Evolutionary conservation across 2,329 filamentous ascomycete species (phyloP).

Genomic region (Aspergillus ibericus): DNA sequence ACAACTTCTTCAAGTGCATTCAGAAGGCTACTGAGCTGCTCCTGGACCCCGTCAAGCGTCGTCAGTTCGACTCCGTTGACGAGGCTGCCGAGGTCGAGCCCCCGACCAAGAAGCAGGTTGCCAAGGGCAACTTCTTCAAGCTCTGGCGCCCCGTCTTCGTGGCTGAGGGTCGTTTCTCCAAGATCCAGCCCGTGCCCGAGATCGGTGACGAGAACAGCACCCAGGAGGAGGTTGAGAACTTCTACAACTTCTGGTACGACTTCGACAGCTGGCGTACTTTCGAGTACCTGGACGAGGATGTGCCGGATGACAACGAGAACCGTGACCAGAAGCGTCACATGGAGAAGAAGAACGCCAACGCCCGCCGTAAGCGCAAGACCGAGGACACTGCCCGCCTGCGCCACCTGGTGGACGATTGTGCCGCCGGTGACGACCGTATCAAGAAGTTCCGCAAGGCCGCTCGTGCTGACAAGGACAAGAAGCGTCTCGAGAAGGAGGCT

Average conservation of each 20-base stretch:
- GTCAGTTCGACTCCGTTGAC: slow-evolving; percentile 96
- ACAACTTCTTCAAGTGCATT: slow-evolving; percentile 99
- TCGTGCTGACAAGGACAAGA: slow-evolving; percentile 94
- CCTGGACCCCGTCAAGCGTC: slow-evolving; percentile 84
- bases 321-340: slow-evolving; percentile 98
- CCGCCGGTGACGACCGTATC: slow-evolving; percentile 87
- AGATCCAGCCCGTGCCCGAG: slow-evolving; percentile 79
- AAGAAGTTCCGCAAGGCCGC: slow-evolving; percentile 94
- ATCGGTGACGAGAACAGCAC: slow-evolving; percentile 81
- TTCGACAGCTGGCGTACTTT: slow-evolving; percentile 98
- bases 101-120: slow-evolving; percentile 84
- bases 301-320: slow-evolving; percentile 98
- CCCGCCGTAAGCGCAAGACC: slow-evolving; percentile 98
- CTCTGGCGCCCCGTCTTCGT: slow-evolving; percentile 89
- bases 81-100: slow-evolving; percentile 90
- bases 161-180: slow-evolving; percentile 89
- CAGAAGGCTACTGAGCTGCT: slow-evolving; percentile 96
- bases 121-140: slow-evolving; percentile 92
- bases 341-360: slow-evolving; percentile 97
- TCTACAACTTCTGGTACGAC: slow-evolving; percentile 99
- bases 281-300: slow-evolving; percentile 98
- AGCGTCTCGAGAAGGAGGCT: slow-evolving; percentile 83
- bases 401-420: slow-evolving; percentile 82
- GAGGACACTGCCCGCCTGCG: slow-evolving; percentile 92
- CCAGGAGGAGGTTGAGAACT: slow-evolving; percentile 86